A percentile compares a stretch with the other conserved stretches of the same genome.
These are phyloP conservation scores for Albugo candida DNA, from an alignment of 352 stramenopile genomes.

Conservation along the genomic window DNA sequence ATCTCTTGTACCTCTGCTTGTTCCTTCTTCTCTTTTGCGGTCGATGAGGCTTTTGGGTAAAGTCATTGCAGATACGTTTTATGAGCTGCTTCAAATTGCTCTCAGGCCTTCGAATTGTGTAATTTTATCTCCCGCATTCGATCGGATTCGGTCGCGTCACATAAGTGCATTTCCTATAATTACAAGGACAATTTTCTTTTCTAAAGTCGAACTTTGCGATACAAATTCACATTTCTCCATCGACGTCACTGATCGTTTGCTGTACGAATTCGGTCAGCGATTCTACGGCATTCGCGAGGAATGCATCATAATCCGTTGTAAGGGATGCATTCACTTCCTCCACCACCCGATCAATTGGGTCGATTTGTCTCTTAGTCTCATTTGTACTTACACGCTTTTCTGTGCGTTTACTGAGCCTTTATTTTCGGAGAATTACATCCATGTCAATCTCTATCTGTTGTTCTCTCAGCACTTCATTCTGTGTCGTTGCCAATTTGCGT, in stretches of 20 bases:
- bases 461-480: conserved; percentile 5
- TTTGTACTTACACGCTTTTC: neutral
- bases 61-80: too few relatives aligned
- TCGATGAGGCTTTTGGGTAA: too few relatives aligned
- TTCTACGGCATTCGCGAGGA: neutral
- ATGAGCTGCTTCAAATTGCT: too few relatives aligned
- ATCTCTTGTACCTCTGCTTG: too few relatives aligned
- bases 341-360: neutral
- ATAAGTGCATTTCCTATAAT: too few relatives aligned
- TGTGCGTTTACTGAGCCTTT: neutral
- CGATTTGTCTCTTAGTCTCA: neutral
- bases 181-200: neutral
- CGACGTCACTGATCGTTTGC: conserved; percentile 13
- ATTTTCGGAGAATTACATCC: neutral
- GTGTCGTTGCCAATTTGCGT: neutral
- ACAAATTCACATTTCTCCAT: conserved; percentile 4
- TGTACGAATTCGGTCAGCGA: conserved; percentile 10
- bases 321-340: neutral
- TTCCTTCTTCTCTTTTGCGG: too few relatives aligned
- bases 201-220: neutral
- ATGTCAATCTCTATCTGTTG: neutral
- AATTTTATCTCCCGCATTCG: too few relatives aligned
- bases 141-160: too few relatives aligned
- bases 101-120: too few relatives aligned
- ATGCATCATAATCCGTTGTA: neutral